Base-by-base conservation (phyloP, 2,329 filamentous ascomycete genomes). In the Penicillium crustosum region DNA sequence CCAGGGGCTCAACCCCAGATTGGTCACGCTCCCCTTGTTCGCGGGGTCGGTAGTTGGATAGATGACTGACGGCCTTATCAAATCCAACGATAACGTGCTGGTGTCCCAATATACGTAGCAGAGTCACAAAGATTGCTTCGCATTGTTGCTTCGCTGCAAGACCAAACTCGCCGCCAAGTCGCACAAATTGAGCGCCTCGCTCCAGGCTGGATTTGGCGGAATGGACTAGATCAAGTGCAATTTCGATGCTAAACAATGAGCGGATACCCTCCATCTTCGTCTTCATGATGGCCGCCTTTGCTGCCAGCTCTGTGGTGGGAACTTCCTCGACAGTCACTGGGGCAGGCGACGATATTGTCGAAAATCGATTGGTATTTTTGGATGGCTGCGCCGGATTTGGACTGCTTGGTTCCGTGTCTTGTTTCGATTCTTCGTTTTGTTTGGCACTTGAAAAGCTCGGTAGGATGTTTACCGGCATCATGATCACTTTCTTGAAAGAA, bases 231-330 rank as follows among this genome's bases (percentile, higher is more conserved):
- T 89, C 90, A 31, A 99, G 81, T 0, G 94, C 94, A 12, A 99
- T 88, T 72, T 99, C 94, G 66, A 99, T 95, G 74, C 92, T 97
- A 78, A 97, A 97, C 17, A 99, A 82, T 17, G 91, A 92, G 67
- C 90, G 90, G 75, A 99, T 99, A 42, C 93, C 93, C 77, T 97
- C 94, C 17, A 99, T 82, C 61, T 92, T 88, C 10, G 91, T 92
- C 57, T 93, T 93, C 91, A 99, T 97, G 51, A 99, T 88, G 0
- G 94, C 93, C n/a, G 93, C 91, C 77, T 99, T 99, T 47, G 94
- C 94, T 36, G 93, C 93, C 31, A 99, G 83, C 74, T 99, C 94
- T 55, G 92, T 90, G 0, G 89, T 95, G 0, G 93, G 93, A 3
- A 88, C 89, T 73, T 93, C 88, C 2, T 77, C 33, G 76, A 87